These are phyloP conservation scores for Rosa chinensis DNA, from an alignment of 306 rosid species.

Conservation along the genomic window DNA sequence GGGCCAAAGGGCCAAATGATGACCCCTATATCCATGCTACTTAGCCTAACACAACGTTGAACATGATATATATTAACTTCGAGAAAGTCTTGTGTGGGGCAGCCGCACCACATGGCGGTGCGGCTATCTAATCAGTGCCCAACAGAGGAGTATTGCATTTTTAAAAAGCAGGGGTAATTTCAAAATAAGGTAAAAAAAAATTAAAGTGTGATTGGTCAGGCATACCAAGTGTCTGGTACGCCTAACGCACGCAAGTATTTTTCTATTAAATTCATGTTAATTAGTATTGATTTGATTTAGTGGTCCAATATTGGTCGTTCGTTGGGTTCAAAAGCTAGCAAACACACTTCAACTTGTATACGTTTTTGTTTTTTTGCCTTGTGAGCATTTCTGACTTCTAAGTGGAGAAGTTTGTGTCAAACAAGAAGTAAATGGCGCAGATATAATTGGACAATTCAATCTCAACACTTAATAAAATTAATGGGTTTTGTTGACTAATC, in stretches of 20 bases:
- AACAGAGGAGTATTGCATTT: too few relatives aligned
- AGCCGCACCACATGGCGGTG: too few relatives aligned
- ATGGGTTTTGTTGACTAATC: neutral
- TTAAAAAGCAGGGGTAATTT: too few relatives aligned
- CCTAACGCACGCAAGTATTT: too few relatives aligned
- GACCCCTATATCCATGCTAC: neutral
- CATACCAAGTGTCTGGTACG: too few relatives aligned
- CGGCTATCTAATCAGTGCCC: too few relatives aligned
- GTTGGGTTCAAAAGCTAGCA: neutral
- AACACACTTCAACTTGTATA: conserved; percentile 18
- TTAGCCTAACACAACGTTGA: neutral
- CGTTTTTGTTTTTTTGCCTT: conserved; percentile 14
- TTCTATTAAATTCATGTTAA: neutral
- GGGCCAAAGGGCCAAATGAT: too few relatives aligned
- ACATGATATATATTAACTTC: neutral
- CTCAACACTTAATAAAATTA: neutral
- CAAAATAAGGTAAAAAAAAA: too few relatives aligned
- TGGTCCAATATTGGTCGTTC: neutral
- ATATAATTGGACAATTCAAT: neutral
- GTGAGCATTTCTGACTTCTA: conserved; percentile 7
- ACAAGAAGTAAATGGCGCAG: neutral
- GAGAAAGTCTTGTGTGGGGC: too few relatives aligned
- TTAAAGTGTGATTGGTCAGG: too few relatives aligned
- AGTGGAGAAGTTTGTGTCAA: neutral
- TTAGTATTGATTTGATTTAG: neutral